Evolutionary conservation across 2,329 filamentous ascomycete species (phyloP), one percentile per base, ranked within the genome.

Genomic region (Hymenoscyphus albidus): DNA sequence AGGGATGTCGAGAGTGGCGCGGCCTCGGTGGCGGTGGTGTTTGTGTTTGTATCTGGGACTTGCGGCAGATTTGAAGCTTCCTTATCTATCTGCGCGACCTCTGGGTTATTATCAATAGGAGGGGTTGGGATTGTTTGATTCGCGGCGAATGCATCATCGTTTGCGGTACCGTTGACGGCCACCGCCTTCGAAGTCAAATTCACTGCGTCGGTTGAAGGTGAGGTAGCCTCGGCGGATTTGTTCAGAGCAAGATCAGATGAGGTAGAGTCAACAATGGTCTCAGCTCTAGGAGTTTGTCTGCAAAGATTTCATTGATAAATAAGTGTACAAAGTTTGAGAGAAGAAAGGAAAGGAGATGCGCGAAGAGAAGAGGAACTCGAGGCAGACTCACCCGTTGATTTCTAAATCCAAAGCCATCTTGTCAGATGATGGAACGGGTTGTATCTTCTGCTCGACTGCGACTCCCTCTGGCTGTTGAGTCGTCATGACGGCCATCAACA

Each of bases 351-450:
- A 56, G n/a, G 44, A 51, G 44, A 51, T 18, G 44, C 44, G n/a
- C 16, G 14, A 22, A 64, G 69, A 65, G 62, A 69, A 70, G 57
- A 72, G 71, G 65, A 66, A 71, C 62, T 64, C 70, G 71, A 74
- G 71, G 72, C 69, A 74, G 73, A 84, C 85, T 83, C 79, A 88
- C 86, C 84, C 84, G 74, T 87, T 85, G 71, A 83, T 78, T 56
- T 82, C 79, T 66, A 78, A 75, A 72, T 85, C 80, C 64, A 84
- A 77, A 65, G 81, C 79, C 80, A 83, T 83, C 70, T 78, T 79
- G 71, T 81, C 80, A 72, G 78, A 76, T 71, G 78, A 76, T 75
- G 77, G 73, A 74, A 75, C 72, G 68, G 81, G 78, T 74, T 77
- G 78, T 73, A 79, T 76, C 78, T 85, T 87, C 72, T 82, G 76